Base-by-base conservation (phyloP, 1,139 yeast genomes). In the Yamadazyma sp. region DNA sequence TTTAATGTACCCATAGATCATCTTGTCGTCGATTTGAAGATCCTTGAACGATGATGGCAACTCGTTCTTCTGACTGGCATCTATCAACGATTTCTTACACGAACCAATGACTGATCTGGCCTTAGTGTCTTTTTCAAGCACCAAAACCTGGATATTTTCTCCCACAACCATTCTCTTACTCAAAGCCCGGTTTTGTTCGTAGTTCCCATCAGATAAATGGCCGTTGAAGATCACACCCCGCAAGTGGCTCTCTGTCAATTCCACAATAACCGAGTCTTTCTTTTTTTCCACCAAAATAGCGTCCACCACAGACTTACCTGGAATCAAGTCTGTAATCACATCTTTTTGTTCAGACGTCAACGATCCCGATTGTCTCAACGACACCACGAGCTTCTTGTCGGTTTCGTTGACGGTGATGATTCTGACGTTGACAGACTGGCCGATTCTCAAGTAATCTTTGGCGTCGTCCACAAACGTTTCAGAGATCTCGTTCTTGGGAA, bases 401-500 rank as follows among this genome's bases (percentile, higher is more conserved):
- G 73, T 79, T 18, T 71, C 61, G 47, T 85, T 81, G 32, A 83
- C 77, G 29, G 70, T 66, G 33, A 82, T 54, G 21, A 92, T 68
- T 50, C 83, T 78, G 6, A 86, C 94, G 24, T 73, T 69, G 31
- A 92, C 83, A 4, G 96, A 84, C 64, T 92, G 98, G 3, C 96
- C 96, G 17, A 86, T 56, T 47, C 80, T 80, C 53, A 90, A 74
- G 59, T 83, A 85, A 46, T 89, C 95, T 50, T 77, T 78, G 14
- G 96, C 89, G 39, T 80, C 79, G 41, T 72, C 73, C 34, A 89
- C 92, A 57, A 78, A 86, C 2, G 96, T 83, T 62, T 92, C 97
- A 38, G 95, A 85, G 51, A 92, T 86, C 64, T 92, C 97, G 40
- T 82, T 71, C 47, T 82, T 80, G 29, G 97, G 97, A 46, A 92